A percentile compares a stretch with the other conserved stretches of the same genome.
phyloP scores from a whole-genome alignment of 768 basidiomycete genomes.

The Trichaptum fuscoviolaceum region DNA sequence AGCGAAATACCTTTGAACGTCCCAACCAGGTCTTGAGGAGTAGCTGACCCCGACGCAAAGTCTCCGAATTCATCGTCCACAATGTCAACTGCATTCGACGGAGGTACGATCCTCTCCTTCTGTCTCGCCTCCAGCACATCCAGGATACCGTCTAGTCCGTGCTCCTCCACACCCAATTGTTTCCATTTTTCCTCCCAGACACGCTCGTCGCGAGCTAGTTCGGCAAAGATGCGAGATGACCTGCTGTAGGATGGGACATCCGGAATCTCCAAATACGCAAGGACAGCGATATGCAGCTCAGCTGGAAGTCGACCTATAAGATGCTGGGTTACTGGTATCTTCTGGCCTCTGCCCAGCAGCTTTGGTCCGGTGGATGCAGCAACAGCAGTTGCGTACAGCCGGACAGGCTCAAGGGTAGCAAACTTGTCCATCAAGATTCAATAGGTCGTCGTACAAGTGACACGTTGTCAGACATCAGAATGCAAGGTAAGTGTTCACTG shows the following conservation, averaged over 20 bases:
- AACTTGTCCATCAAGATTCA: slow-evolving; percentile 69
- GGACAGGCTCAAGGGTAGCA: slow-evolving; percentile 74
- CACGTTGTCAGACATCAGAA: background rate
- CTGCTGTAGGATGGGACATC: slow-evolving; percentile 76
- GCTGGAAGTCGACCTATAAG: slow-evolving; percentile 76
- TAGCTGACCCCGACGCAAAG: slow-evolving; percentile 47
- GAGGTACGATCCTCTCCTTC: slow-evolving; percentile 44
- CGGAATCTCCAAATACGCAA: slow-evolving; percentile 69
- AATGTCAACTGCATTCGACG: slow-evolving; percentile 49
- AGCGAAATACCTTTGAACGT: slow-evolving; percentile 26
- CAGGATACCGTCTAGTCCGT: slow-evolving; percentile 42
- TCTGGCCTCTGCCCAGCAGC: slow-evolving; percentile 11
- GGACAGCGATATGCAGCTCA: slow-evolving; percentile 68
- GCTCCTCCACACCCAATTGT: slow-evolving; percentile 46
- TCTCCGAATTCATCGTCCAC: slow-evolving; percentile 86
- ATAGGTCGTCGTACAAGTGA: background rate
- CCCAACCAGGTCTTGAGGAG: slow-evolving; percentile 6
- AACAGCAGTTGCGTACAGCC: slow-evolving; percentile 38
- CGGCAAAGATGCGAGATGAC: slow-evolving; percentile 56
- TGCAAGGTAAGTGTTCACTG: background rate
- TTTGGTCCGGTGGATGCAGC: slow-evolving; percentile 17
- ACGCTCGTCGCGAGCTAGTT: slow-evolving; percentile 61
- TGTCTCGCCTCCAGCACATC: slow-evolving; percentile 52
- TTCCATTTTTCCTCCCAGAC: slow-evolving; percentile 77
- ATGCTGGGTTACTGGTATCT: slow-evolving; percentile 15